Conservation (phyloP, 2,329 filamentous ascomycete species). For the Sporothrix protearum region DNA sequence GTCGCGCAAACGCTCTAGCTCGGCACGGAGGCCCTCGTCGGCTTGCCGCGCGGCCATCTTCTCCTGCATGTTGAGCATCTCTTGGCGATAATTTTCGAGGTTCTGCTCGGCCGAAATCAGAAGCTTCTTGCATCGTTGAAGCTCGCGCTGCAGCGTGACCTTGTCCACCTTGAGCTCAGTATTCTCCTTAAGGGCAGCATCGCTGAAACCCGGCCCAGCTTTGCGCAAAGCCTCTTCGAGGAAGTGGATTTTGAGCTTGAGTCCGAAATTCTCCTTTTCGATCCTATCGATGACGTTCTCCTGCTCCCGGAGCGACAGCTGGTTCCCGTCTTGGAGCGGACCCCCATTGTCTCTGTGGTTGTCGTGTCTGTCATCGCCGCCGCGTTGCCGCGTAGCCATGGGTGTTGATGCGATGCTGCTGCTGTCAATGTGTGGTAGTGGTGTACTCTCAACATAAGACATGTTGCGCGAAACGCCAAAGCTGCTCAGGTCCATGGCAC, state of each 20-base stretch:
- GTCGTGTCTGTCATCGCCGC: constrained; percentile 28
- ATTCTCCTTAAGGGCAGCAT: constrained; percentile 87
- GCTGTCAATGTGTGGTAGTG: constrained; percentile 68
- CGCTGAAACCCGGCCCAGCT: constrained; percentile 82
- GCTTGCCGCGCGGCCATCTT: constrained; percentile 72
- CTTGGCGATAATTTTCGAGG: constrained; percentile 75
- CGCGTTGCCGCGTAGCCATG: constrained; percentile 63
- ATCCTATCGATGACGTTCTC: constrained; percentile 94
- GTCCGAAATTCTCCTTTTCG: constrained; percentile 95
- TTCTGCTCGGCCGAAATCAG: constrained; percentile 79
- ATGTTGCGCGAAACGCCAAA: constrained; percentile 64
- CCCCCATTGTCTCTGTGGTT: constrained; percentile 56
- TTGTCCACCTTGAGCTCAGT: constrained; percentile 93
- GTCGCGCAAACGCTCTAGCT: constrained; percentile 56
- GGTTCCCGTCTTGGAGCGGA: constrained; percentile 78
- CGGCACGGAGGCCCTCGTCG: constrained; percentile 64
- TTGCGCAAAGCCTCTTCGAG: constrained; percentile 87
- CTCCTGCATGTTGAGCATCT: constrained; percentile 78
- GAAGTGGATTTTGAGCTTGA: constrained; percentile 97
- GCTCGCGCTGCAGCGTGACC: constrained; percentile 81
- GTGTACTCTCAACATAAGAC: constrained; percentile 65
- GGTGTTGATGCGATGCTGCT: constrained; percentile 85
- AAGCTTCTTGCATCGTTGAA: constrained; percentile 81
- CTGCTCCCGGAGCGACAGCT: constrained; percentile 88
- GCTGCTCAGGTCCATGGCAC: constrained; percentile 65